These are phyloP conservation scores for Trypanosoma cruzi DNA, from an alignment of 208 protist genomes.

Conservation along the genomic window DNA sequence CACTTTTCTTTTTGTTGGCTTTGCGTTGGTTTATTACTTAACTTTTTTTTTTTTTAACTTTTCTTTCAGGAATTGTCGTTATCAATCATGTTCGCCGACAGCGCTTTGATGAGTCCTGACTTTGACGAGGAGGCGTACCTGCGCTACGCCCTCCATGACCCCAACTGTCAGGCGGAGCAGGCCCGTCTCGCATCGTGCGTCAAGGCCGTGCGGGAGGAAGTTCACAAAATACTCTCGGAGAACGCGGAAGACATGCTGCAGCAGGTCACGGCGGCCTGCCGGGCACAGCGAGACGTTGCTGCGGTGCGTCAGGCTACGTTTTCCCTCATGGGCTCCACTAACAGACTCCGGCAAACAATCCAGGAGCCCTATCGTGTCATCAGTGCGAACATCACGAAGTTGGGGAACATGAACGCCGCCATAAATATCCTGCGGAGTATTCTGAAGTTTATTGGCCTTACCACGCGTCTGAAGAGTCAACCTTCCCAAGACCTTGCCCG, in stretches of 20 bases:
- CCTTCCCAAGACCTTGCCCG: constrained; percentile 46
- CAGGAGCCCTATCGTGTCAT: constrained; percentile 68
- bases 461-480: constrained; percentile 40
- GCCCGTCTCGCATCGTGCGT: constrained; percentile 56
- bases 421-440: constrained; percentile 55
- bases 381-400: constrained; percentile 49
- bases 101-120: constrained; percentile 61
- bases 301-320: constrained; percentile 49
- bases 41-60: not conserved
- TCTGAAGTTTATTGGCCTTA: constrained; percentile 54
- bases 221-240: constrained; percentile 54
- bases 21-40: not conserved
- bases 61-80: not conserved
- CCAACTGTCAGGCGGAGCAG: constrained; percentile 47
- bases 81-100: constrained; percentile 64
- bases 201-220: constrained; percentile 41
- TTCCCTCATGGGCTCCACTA: constrained; percentile 51
- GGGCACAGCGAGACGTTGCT: constrained; percentile 50
- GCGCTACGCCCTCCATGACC: constrained; percentile 64
- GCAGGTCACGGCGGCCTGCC: constrained; percentile 64
- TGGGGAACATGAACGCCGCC: constrained; percentile 58
- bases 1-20: not conserved
- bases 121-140: constrained; percentile 84
- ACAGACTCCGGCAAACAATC: constrained; percentile 61
- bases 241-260: constrained; percentile 60